phyloP scores from a whole-genome alignment of 768 basidiomycete species.

The Lactarius sanguifluus region DNA sequence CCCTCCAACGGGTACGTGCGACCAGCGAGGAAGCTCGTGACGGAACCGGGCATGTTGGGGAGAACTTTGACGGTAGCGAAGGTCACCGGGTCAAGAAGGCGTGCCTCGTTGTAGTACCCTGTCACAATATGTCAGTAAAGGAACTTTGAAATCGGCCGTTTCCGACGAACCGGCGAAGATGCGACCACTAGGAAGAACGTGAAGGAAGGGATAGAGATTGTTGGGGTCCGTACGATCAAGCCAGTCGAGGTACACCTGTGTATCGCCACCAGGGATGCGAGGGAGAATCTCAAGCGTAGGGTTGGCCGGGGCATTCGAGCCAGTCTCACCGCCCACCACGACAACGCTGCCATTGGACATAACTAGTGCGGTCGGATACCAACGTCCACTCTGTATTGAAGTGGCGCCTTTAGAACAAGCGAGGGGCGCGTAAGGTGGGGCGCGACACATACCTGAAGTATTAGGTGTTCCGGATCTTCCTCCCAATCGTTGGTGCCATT shows the following conservation, averaged over 20 bases:
- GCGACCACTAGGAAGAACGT: conserved; percentile 65
- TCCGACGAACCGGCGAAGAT: conserved; percentile 64
- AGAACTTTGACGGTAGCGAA: conserved; percentile 59
- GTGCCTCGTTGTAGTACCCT: conserved; percentile 83
- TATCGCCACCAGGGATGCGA: conserved; percentile 61
- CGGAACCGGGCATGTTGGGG: conserved; percentile 75
- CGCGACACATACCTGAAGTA: conserved; percentile 52
- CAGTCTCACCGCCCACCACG: conserved; percentile 72
- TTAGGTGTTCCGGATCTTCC: conserved; percentile 58
- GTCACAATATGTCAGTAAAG: conserved; percentile 1
- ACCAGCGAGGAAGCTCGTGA: conserved; percentile 68
- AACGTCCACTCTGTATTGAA: conserved; percentile 51
- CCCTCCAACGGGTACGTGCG: conserved; percentile 80
- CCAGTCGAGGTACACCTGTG: conserved; percentile 61
- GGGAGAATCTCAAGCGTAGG: conserved; percentile 75
- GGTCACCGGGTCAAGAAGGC: conserved; percentile 64
- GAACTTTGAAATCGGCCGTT: background rate
- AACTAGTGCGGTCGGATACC: conserved; percentile 71
- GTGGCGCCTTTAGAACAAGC: background rate
- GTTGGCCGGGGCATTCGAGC: conserved; percentile 63
- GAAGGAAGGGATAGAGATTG: conserved; percentile 77
- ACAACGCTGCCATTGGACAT: conserved; percentile 73
- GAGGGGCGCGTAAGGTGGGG: background rate
- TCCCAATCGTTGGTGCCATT: conserved; percentile 82
- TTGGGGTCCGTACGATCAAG: conserved; percentile 72